A percentile compares a stretch with the other conserved stretches of the same genome.
These are phyloP conservation scores for Plicaturopsis crispa DNA, from an alignment of 768 basidiomycete genomes.

Conservation along the genomic window DNA sequence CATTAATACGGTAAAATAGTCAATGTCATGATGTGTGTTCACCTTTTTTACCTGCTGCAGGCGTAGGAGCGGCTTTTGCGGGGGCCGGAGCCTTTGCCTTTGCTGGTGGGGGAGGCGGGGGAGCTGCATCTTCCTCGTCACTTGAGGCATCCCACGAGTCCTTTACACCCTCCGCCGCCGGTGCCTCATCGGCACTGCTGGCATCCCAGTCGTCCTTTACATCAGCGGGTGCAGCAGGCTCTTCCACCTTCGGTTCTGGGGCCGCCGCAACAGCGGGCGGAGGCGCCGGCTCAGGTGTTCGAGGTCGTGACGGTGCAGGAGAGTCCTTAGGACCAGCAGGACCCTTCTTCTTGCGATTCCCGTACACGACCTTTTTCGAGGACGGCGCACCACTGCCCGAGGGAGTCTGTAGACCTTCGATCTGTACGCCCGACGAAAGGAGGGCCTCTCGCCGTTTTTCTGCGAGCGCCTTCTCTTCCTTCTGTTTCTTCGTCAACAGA, in stretches of 20 bases:
- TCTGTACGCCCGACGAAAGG: conserved; percentile 79
- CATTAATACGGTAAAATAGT: conserved; percentile 2
- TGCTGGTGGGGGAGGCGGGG: too few relatives aligned
- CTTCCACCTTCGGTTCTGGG: conserved; percentile 6
- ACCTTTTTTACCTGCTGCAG: conserved; percentile 29
- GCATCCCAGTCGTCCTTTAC: conserved; percentile 51
- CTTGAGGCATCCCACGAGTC: conserved; percentile 69
- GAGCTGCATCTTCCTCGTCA: conserved; percentile 50
- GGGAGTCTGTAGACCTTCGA: conserved; percentile 78
- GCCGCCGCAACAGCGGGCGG: conserved; percentile 21
- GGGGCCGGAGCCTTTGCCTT: too few relatives aligned
- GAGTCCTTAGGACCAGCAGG: conserved; percentile 44
- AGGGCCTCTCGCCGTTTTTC: conserved; percentile 89
- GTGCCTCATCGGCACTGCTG: conserved; percentile 30
- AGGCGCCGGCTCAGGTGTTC: conserved; percentile 24
- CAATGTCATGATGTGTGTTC: neutral
- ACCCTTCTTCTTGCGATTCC: conserved; percentile 75
- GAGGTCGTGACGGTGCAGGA: conserved; percentile 43
- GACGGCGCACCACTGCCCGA: conserved; percentile 29
- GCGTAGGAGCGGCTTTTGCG: conserved; percentile 14
- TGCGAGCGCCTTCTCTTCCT: conserved; percentile 84
- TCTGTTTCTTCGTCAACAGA: conserved; percentile 95
- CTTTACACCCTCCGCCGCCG: conserved; percentile 27
- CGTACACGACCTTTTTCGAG: conserved; percentile 75
- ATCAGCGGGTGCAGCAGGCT: conserved; percentile 19